Percentiles rank a stretch among this genome's conserved stretches.
Conservation (phyloP, 2,329 filamentous ascomycete species). For the Calonectria montana region DNA sequence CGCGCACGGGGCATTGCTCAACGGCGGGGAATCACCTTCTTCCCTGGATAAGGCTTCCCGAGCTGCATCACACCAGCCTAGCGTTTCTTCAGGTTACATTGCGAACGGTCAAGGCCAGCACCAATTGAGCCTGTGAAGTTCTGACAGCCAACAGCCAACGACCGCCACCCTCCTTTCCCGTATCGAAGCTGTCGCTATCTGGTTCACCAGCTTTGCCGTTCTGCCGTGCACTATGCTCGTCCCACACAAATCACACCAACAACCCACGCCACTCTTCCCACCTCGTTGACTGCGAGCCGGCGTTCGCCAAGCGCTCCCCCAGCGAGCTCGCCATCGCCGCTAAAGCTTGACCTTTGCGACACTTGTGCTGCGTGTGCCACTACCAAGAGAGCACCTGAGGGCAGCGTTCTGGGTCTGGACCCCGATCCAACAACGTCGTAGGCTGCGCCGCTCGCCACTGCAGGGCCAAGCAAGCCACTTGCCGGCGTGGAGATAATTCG, state of each 20-base stretch:
- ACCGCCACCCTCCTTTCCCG: background rate
- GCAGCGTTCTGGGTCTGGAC: background rate
- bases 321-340: conserved; percentile 29
- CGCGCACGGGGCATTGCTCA: background rate
- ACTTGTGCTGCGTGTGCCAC: conserved; percentile 6
- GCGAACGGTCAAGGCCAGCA: background rate
- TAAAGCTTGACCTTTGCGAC: conserved; percentile 27
- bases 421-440: background rate
- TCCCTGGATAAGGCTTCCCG: conserved; percentile 3
- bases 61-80: background rate
- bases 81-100: background rate
- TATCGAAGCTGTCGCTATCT: background rate
- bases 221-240: background rate
- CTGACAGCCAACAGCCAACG: background rate
- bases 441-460: conserved; percentile 7
- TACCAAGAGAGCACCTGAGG: conserved; percentile 8
- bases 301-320: conserved; percentile 27
- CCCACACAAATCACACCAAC: conserved; percentile 1
- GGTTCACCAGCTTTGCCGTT: background rate
- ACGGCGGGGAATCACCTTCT: background rate
- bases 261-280: background rate
- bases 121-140: background rate
- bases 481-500: background rate
- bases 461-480: conserved; percentile 9
- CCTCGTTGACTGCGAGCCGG: conserved; percentile 9